phyloP scores from a whole-genome alignment of 176 grass and related monocot genomes.

The Typha latifolia region DNA sequence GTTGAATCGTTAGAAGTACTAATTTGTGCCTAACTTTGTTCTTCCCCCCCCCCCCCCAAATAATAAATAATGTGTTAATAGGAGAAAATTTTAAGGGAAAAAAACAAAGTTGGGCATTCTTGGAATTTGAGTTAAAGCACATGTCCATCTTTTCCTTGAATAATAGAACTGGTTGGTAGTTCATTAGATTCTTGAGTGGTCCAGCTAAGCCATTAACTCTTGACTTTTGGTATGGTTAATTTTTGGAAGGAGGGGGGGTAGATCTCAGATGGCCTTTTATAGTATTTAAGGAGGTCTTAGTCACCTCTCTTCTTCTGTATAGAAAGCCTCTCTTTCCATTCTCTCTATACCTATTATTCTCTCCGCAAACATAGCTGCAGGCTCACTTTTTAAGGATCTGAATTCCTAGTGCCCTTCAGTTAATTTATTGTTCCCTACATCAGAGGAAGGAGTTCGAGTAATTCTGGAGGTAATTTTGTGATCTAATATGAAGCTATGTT shows the following conservation, averaged over 20 bases:
- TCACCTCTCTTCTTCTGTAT: neutral
- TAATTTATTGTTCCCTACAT: neutral
- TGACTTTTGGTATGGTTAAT: neutral
- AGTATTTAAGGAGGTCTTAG: neutral
- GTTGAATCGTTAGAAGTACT: neutral
- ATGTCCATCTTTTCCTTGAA: neutral
- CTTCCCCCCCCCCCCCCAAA: neutral
- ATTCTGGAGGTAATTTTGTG: neutral
- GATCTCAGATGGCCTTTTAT: neutral
- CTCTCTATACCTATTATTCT: neutral
- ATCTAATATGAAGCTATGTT: neutral
- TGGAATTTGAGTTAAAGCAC: neutral
- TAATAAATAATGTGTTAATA: neutral
- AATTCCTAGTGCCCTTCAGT: neutral
- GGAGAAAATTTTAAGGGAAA: neutral
- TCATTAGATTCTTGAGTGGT: neutral
- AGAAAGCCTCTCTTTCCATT: neutral
- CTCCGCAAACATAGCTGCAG: neutral
- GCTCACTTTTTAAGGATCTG: neutral
- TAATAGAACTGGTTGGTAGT: neutral
- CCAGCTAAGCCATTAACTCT: neutral
- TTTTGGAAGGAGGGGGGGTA: neutral
- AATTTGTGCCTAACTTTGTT: no score
- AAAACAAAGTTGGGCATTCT: neutral
- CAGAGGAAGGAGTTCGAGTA: neutral